These are phyloP conservation scores for Hyphodiscus sp. DNA, from an alignment of 2,329 filamentous ascomycete species.

Conservation along the genomic window DNA sequence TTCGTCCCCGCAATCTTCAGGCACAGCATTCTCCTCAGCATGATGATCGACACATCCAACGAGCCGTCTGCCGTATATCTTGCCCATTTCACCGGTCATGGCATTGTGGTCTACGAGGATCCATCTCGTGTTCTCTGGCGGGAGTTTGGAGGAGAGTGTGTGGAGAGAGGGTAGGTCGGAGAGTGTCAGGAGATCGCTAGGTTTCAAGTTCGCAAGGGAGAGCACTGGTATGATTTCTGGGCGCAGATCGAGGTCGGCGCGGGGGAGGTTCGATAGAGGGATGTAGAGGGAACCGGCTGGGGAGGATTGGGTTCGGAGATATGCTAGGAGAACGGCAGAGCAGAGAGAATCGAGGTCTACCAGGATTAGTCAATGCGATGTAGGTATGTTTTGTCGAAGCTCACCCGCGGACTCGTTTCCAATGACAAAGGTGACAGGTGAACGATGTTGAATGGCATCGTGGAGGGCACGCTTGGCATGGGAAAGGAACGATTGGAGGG, in stretches of 20 bases:
- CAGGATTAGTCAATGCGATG: not conserved
- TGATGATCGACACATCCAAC: conserved; percentile 73
- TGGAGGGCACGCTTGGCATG: conserved; percentile 42
- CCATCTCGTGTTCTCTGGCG: conserved; percentile 56
- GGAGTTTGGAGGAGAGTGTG: conserved; percentile 37
- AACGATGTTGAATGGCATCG: conserved; percentile 36
- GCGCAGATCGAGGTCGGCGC: conserved; percentile 61
- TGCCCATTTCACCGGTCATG: conserved; percentile 55
- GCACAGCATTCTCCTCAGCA: conserved; percentile 58
- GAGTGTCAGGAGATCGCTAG: conserved; percentile 59
- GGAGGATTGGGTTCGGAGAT: conserved; percentile 57
- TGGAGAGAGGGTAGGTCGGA: conserved; percentile 52
- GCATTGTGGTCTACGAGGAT: conserved; percentile 76
- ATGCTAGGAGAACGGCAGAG: conserved; percentile 66
- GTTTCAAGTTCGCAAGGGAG: conserved; percentile 48
- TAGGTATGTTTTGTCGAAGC: conserved; percentile 6
- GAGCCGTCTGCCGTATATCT: conserved; percentile 45
- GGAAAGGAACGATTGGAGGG: conserved; percentile 45
- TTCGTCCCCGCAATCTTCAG: conserved; percentile 36
- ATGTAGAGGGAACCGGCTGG: conserved; percentile 48
- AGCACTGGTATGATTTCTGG: conserved; percentile 67
- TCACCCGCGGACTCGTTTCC: conserved; percentile 63
- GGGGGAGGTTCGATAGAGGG: conserved; percentile 65
- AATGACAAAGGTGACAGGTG: conserved; percentile 54
- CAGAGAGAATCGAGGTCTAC: conserved; percentile 76